Base-by-base conservation (phyloP, 2,329 filamentous ascomycete species). In the Aspergillus novofumigatus region DNA sequence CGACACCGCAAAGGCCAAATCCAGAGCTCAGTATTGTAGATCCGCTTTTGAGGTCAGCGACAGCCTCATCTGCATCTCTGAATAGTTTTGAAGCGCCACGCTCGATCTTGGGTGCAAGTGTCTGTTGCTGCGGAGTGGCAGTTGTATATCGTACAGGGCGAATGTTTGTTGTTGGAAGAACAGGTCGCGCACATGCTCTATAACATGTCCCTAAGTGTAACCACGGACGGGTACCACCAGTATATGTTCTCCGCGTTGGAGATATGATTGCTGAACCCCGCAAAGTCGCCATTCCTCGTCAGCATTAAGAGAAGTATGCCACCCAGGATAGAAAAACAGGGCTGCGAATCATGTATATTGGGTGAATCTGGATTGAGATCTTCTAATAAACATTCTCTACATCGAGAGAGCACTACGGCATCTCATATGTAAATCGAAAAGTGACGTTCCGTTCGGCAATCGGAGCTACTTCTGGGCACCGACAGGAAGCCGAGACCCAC, bases 1-100 rank as follows among this genome's bases (percentile, higher is more conserved):
- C 85, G 20, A 92, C 87, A 62, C 90, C 90, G 64, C 88, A 92
- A 11, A 93, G 81, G n/a, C 90, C 90, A 71, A 93, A 93, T 1
- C 90, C 90, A 17, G 89, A 87, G 68, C 89, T 91, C 55, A 93
- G 78, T 38, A 93, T 79, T 0, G 84, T 89, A 10, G 85, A 86
- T 54, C 89, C 84, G 65, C 88, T 87, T 69, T 86, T 79, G 56
- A 92, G 77, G 68, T 91, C 89, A 2, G 84, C 82, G 44, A 92
- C 83, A 5, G 89, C 89, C 45, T 84, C 84, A 60, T 88, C 86
- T 20, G 88, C 87, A 65, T 69, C 66, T 49, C 69, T 68, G 59
- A 70, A 75, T 1, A 76, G 26, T 48, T 76, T 76, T 2, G 73
- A 74, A n/a, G 59, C 64, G 1, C 65, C 65, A n/a, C 72, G 64